Percentiles rank a stretch among this genome's conserved stretches.
These are phyloP conservation scores for Rauvolfia tetraphylla DNA, from an alignment of 257 asterid species.

Conservation along the genomic window DNA sequence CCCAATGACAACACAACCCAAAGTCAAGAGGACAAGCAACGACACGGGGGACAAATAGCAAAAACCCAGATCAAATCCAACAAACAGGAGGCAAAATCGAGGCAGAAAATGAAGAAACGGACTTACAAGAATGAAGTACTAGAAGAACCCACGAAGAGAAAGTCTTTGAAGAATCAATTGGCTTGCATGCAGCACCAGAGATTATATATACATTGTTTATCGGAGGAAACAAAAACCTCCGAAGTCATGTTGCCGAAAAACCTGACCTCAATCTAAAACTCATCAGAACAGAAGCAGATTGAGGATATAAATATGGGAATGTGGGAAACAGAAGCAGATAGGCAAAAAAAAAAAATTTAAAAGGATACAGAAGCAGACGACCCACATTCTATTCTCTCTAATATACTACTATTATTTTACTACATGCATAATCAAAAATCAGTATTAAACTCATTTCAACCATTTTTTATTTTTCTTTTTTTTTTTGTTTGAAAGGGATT, in stretches of 20 bases:
- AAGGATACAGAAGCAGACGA: neutral
- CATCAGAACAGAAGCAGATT: conserved; percentile 5
- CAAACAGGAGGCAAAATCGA: neutral
- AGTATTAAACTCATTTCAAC: neutral
- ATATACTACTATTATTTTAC: neutral
- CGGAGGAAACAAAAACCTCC: neutral
- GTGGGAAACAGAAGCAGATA: too few species aligned
- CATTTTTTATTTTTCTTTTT: neutral
- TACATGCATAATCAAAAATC: neutral
- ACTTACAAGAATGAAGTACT: conserved; percentile 1
- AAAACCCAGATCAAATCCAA: conserved; percentile 11
- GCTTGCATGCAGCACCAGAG: conserved; percentile 2
- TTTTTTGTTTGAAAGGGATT: too few species aligned
- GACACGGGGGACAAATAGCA: neutral
- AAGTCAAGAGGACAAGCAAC: neutral
- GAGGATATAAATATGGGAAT: neutral
- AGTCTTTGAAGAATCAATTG: neutral
- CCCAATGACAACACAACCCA: neutral
- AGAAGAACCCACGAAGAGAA: conserved; percentile 4
- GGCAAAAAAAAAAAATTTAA: too few species aligned
- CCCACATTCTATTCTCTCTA: conserved; percentile 10
- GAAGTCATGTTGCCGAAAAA: conserved; percentile 3
- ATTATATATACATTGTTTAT: neutral
- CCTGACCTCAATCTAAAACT: conserved; percentile 2
- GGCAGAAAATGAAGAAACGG: neutral